phyloP scores from a whole-genome alignment of 257 asterid species.

The Solanum pinnatisectum region DNA sequence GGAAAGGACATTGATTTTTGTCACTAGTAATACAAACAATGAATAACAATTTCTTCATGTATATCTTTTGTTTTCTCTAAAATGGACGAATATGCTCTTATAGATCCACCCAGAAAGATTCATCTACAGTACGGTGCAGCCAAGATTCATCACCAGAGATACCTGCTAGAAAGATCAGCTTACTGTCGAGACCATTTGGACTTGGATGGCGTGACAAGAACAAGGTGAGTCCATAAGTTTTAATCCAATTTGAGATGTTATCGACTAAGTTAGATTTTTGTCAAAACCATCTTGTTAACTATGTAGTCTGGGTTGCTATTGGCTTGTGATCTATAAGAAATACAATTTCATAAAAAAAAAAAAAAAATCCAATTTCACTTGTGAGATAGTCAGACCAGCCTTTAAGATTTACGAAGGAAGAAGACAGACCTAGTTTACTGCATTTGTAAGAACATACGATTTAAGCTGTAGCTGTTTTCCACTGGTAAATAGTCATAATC shows the following conservation, averaged over 20 bases:
- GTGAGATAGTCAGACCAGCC: not conserved
- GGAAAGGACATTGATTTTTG: not conserved
- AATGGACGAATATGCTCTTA: constrained; percentile 1
- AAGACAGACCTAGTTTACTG: not conserved
- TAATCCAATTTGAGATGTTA: not conserved
- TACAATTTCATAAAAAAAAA: not conserved
- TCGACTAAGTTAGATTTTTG: not conserved
- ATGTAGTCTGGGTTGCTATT: not conserved
- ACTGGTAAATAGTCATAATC: not conserved
- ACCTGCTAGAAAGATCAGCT: constrained; percentile 59
- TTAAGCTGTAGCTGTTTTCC: not conserved
- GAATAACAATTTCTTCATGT: not conserved
- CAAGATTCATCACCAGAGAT: constrained; percentile 58
- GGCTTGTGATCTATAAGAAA: not conserved
- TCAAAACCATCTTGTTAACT: not conserved
- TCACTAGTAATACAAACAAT: not conserved
- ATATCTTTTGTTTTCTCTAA: not conserved
- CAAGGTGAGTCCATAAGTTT: constrained; percentile 43
- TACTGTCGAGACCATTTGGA: constrained; percentile 77
- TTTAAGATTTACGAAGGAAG: not conserved
- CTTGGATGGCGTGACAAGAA: constrained; percentile 89
- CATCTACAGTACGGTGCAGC: constrained; percentile 24
- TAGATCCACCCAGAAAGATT: constrained; percentile 55
- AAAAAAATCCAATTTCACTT: not conserved
- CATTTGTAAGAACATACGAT: not conserved